Conservation (phyloP, 306 rosid genomes). For the Trifolium repens region DNA sequence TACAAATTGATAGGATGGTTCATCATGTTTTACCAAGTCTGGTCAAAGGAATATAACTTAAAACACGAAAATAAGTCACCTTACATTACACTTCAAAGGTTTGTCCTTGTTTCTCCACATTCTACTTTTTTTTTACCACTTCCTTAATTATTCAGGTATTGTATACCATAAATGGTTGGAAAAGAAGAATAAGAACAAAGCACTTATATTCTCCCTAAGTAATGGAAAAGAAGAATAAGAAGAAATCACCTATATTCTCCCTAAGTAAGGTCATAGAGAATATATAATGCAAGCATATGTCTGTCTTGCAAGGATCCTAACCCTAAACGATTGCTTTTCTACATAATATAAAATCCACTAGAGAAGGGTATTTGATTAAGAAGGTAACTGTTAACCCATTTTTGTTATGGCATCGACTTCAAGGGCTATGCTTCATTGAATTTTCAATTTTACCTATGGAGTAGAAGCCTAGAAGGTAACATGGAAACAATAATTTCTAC, state of each 20-base stretch:
- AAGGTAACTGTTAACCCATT: too few relatives aligned
- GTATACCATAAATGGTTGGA: neutral
- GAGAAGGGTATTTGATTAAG: too few relatives aligned
- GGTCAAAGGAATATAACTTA: too few relatives aligned
- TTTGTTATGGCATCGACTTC: neutral
- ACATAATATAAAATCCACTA: too few relatives aligned
- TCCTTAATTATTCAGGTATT: too few relatives aligned
- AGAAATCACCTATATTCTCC: neutral
- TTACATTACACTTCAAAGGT: too few relatives aligned
- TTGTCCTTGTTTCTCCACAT: too few relatives aligned
- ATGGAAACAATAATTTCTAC: neutral
- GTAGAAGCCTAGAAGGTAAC: conserved; percentile 11
- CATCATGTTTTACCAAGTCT: too few relatives aligned
- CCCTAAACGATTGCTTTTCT: conserved; percentile 14
- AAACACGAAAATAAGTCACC: too few relatives aligned
- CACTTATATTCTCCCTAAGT: neutral
- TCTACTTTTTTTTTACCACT: too few relatives aligned
- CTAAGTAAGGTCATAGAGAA: neutral
- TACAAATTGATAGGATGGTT: too few relatives aligned
- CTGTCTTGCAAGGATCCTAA: conserved; percentile 9
- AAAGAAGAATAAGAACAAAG: neutral
- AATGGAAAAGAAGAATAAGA: neutral
- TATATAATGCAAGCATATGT: conserved; percentile 19
- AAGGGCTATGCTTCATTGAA: neutral
- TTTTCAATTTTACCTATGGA: neutral